Base-by-base conservation (phyloP, 805 yeast species). In the Schwanniomyces occidentalis region DNA sequence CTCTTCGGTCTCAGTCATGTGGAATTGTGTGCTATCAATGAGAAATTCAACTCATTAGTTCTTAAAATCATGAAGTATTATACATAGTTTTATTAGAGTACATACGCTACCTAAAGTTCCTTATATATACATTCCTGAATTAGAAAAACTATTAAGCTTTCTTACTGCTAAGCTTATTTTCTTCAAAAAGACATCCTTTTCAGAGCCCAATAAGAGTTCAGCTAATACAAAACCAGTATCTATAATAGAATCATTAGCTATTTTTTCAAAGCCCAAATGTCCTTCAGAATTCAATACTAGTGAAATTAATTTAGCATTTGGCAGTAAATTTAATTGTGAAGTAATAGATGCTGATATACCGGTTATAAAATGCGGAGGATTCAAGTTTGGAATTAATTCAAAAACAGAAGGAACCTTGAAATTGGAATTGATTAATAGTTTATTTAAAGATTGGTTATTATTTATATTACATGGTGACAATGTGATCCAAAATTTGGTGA, bases 1-100 rank as follows among this genome's bases (percentile, higher is more conserved):
- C 36, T 83, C 93, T 6, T 85, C 63, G 13, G 69, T 93, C 5
- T 91, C 95, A 18, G 95, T 91, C 13, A 64, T 91, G 23, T 91
- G 99, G 98, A 91, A 93, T 55, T 89, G 96, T 35, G 90, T 85
- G 63, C 65, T 91, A 32, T 88, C 95, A 0, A 78, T 86, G 75
- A 71, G 85, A 50, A 87, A 87, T 41, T 60, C 69, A 5, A 48
- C 35, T 8, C 41, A 44, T 29, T 48, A 36, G 30, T 10, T 17
- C 26, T 6, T 15, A 20, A 8, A n/a, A n/a, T n/a, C n/a, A n/a
- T n/a, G n/a, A n/a, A n/a, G n/a, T n/a, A n/a, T n/a, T n/a, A n/a
- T n/a, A n/a, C n/a, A n/a, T n/a, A 13, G 10, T 7, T 27, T 13
- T 27, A 13, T 27, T 10, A 8, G 20, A 27, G 16, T n/a, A 24